phyloP scores from a whole-genome alignment of 371 early-diverging fungal genomes.

The Saksenaea vasiformis region DNA sequence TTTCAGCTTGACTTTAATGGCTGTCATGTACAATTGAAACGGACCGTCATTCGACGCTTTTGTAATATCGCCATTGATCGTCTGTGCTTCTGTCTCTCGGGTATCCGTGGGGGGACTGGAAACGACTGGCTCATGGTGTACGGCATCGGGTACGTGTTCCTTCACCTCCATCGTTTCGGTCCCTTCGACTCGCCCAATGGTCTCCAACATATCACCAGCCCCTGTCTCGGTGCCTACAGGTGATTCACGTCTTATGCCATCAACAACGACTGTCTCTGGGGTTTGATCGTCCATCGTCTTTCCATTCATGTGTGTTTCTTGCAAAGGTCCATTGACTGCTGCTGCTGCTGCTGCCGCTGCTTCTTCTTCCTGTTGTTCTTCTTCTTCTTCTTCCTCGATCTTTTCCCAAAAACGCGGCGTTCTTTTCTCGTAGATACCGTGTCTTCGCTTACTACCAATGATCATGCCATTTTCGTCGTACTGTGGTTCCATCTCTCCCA shows the following conservation, averaged over 20 bases:
- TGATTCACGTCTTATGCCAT: not conserved
- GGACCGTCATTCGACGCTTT: constrained; percentile 22
- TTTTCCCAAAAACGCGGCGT: constrained; percentile 47
- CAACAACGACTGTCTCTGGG: not conserved
- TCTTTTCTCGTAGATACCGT: constrained; percentile 39
- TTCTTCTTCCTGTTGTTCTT: constrained; percentile 19
- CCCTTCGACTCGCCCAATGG: not conserved
- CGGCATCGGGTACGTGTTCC: not conserved
- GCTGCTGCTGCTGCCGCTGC: constrained; percentile 9
- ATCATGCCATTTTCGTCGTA: constrained; percentile 51
- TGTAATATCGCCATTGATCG: not conserved
- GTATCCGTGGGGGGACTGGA: not conserved
- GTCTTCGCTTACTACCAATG: constrained; percentile 48
- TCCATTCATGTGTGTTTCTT: constrained; percentile 7
- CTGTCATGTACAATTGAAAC: constrained; percentile 31
- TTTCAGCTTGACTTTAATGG: constrained; percentile 25
- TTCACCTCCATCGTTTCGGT: not conserved
- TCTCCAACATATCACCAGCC: not conserved
- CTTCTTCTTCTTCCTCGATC: constrained; percentile 16
- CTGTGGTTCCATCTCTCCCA: constrained; percentile 41
- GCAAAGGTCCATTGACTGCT: too few species aligned
- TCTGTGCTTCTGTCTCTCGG: not conserved
- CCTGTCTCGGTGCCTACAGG: not conserved
- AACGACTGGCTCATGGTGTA: not conserved
- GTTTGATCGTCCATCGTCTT: not conserved